Base-by-base conservation (phyloP, 306 rosid species). In the Lathyrus aphaca region DNA sequence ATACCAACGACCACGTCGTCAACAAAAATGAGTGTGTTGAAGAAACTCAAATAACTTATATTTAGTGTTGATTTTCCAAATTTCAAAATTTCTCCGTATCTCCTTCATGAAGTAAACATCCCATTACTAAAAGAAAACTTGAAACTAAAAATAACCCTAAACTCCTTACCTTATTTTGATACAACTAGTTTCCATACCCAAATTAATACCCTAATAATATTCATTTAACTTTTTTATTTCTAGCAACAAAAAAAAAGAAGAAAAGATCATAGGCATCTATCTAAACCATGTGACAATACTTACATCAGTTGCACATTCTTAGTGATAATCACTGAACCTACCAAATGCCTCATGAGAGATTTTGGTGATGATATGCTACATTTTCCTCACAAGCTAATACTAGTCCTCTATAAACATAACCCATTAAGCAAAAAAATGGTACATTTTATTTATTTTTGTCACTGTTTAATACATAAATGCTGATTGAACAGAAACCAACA, bases 401-500 rank as follows among this genome's bases (percentile, higher is more conserved):
- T 35, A 7, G 39, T 14, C 32, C 60, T 53, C 56, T 8, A 15
- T 43, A 56, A 27, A 56, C 10, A 27, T 6, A 27, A 27, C 39
- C 35, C 4, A 53, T 17, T 74, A 80, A 60, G 72, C 63, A 79
- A 80, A 84, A 66, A 72, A 53, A 8, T 53, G 58, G 60, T 54
- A 13, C 7, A 2, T 25, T 56, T 60, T 50, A 0, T 35, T 64
- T 14, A 53, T 8, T 75, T 57, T 43, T 50, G 29, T 74, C 49
- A 68, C 74, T 79, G 79, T 73, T 85, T 73, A 78, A 78, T 56
- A 43, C 81, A 84, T 92, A 78, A 92, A 80, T 92, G 98, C 85
- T 77, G 85, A 86, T 84, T 73, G 87, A 90, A 92, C 89, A 88
- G 83, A 86, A 61, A 82, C 96, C 89, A 89, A 88, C 94, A 89